Percentiles rank a stretch among this genome's conserved stretches.
phyloP scores from a whole-genome alignment of 129 eudicot species.

The Flaveria robusta region DNA sequence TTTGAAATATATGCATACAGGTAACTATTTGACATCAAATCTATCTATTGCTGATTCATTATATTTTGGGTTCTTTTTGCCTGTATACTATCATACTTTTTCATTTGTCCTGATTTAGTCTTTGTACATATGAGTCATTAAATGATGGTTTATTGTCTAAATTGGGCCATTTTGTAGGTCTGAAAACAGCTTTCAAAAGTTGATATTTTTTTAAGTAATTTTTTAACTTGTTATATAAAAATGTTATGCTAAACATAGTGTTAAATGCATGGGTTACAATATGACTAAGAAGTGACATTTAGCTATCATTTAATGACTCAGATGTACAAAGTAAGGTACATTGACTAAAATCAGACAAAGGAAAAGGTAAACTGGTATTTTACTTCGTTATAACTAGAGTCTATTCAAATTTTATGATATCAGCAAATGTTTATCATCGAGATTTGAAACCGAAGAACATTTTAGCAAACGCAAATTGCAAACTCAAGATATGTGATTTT shows the following conservation, averaged over 20 bases:
- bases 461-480: slow-evolving; percentile 92
- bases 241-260: not conserved
- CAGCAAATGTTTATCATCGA: slow-evolving; percentile 94
- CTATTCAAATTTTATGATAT: slow-evolving; percentile 30
- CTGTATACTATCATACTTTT: not conserved
- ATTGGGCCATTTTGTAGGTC: not conserved
- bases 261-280: not conserved
- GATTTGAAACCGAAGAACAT: slow-evolving; percentile 90
- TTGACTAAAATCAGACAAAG: not conserved
- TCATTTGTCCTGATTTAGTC: not conserved
- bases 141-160: not conserved
- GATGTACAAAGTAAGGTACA: not conserved
- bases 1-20: slow-evolving; percentile 86
- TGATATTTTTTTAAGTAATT: not conserved
- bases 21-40: slow-evolving; percentile 31
- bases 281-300: not conserved
- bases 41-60: too few species aligned
- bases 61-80: too few species aligned
- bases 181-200: not conserved
- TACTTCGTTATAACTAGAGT: not conserved
- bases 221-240: not conserved
- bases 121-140: not conserved
- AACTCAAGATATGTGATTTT: slow-evolving; percentile 88
- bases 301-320: not conserved
- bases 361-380: not conserved